Evolutionary conservation across 352 stramenopile species (phyloP).

Genomic region (Hyaloperonospora brassicae): DNA sequence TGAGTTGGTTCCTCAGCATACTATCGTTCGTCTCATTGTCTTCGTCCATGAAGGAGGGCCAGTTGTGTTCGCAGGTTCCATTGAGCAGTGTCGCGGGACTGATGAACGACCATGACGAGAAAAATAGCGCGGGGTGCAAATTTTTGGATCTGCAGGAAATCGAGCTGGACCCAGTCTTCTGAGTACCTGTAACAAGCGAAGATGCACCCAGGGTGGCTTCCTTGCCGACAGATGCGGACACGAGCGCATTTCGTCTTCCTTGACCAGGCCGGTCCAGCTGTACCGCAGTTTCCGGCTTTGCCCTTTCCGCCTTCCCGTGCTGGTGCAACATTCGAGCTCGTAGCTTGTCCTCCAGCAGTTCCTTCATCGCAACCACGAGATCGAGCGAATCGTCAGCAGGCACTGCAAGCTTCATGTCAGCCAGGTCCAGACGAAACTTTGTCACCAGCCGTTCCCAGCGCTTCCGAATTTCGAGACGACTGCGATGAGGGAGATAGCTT

Average conservation of each 20-base stretch:
- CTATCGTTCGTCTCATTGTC: slow-evolving; percentile 26
- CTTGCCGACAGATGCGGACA: background rate
- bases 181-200: slow-evolving; percentile 1
- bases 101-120: slow-evolving; percentile 77
- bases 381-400: slow-evolving; percentile 38
- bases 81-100: slow-evolving; percentile 50
- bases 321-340: slow-evolving; percentile 25
- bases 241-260: slow-evolving; percentile 1
- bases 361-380: slow-evolving; percentile 44
- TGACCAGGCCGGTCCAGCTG: slow-evolving; percentile 23
- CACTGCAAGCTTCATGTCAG: slow-evolving; percentile 14
- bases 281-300: slow-evolving; percentile 20
- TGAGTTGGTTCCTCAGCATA: slow-evolving; percentile 9
- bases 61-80: slow-evolving; percentile 78
- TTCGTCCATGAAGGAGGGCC: slow-evolving; percentile 64
- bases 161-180: slow-evolving; percentile 14
- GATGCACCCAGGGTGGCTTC: slow-evolving; percentile 2
- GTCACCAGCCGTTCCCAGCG: slow-evolving; percentile 41
- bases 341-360: slow-evolving; percentile 46
- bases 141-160: slow-evolving; percentile 44
- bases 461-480: slow-evolving; percentile 56
- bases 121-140: slow-evolving; percentile 76
- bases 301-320: slow-evolving; percentile 18
- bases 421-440: slow-evolving; percentile 31
- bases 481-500: slow-evolving; percentile 61